These are phyloP conservation scores for Fagus sylvatica DNA, from an alignment of 306 rosid genomes.

Conservation along the genomic window DNA sequence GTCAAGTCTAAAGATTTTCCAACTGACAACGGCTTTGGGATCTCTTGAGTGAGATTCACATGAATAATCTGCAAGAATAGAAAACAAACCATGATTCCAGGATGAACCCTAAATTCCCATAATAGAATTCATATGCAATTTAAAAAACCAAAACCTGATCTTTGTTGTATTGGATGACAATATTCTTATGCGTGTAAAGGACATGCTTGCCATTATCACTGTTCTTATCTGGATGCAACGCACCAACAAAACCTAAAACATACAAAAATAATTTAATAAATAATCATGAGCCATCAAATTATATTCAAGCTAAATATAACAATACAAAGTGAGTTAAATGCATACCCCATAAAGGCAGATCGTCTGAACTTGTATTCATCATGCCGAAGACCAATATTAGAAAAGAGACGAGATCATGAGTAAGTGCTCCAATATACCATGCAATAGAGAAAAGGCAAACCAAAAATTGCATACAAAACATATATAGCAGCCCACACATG, in stretches of 20 bases:
- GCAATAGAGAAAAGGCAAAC: background rate
- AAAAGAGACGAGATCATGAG: conserved; percentile 24
- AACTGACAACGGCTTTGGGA: conserved; percentile 70
- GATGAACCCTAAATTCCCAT: conserved; percentile 24
- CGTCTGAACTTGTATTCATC: conserved; percentile 70
- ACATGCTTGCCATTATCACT: conserved; percentile 80
- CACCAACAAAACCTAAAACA: conserved; percentile 89
- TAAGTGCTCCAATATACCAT: conserved; percentile 35
- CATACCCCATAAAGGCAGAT: conserved; percentile 98
- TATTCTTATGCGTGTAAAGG: conserved; percentile 80
- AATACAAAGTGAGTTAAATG: conserved; percentile 23
- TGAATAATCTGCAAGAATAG: conserved; percentile 75
- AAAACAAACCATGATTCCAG: conserved; percentile 23
- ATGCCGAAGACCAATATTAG: conserved; percentile 38
- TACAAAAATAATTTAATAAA: conserved; percentile 16
- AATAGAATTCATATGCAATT: conserved; percentile 17
- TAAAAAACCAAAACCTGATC: conserved; percentile 69
- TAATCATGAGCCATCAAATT: conserved; percentile 24
- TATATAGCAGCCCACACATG: conserved; percentile 2
- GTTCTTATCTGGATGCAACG: conserved; percentile 73
- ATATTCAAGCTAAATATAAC: conserved; percentile 20
- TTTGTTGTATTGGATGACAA: conserved; percentile 73
- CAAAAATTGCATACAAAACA: background rate
- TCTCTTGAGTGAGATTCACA: conserved; percentile 83
- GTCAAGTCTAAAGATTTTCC: conserved; percentile 75